Conservation (phyloP, 108 stramenopile species). For the Epipyxis sp. region DNA sequence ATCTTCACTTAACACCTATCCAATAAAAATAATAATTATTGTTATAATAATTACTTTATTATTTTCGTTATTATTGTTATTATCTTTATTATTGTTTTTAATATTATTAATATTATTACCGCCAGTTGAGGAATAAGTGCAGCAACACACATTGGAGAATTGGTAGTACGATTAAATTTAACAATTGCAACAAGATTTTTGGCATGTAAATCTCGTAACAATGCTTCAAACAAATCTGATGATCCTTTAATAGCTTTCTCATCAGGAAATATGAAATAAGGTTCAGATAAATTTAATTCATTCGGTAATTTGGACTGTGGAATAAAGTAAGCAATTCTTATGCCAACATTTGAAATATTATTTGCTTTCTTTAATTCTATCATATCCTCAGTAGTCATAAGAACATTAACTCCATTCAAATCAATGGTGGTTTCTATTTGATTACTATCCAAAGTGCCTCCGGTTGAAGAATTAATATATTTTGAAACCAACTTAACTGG, state of each 20-base stretch:
- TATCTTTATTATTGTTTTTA: too few species aligned
- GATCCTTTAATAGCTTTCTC: slow-evolving; percentile 27
- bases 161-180: not conserved
- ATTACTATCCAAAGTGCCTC: not conserved
- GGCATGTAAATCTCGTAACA: not conserved
- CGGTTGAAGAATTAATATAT: not conserved
- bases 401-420: not conserved
- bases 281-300: not conserved
- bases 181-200: not conserved
- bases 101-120: too few species aligned
- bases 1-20: slow-evolving; percentile 6
- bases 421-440: slow-evolving; percentile 10
- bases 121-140: not conserved
- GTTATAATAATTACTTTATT: too few species aligned
- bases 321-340: not conserved
- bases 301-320: not conserved
- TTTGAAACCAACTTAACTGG: not conserved
- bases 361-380: not conserved
- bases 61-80: too few species aligned
- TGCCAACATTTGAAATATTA: not conserved
- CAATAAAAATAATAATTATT: too few species aligned
- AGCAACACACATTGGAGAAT: not conserved
- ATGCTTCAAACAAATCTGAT: not conserved
- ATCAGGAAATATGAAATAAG: slow-evolving; percentile 13
- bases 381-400: not conserved